Percentiles rank a stretch among this genome's conserved stretches.
Evolutionary conservation across 257 asterid genomes (phyloP).

Genomic region (Oldenlandia corymbosa): DNA sequence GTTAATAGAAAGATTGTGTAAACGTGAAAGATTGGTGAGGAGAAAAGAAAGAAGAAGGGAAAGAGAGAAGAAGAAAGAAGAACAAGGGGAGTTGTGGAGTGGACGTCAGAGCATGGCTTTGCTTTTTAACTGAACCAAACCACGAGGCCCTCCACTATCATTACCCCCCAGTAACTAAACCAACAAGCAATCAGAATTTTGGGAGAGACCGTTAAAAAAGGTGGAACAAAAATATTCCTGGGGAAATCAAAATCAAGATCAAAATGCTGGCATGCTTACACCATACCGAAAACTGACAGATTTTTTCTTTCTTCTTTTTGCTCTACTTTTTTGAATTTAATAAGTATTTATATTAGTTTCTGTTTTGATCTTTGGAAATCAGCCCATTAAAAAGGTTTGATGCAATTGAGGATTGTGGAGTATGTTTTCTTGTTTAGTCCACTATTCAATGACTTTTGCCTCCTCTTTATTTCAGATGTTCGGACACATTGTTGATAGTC

Average conservation of each 20-base stretch:
- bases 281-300: slow-evolving; percentile 1
- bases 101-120: slow-evolving; percentile 23
- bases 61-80: not conserved
- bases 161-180: slow-evolving; percentile 6
- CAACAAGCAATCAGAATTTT: slow-evolving; percentile 26
- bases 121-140: slow-evolving; percentile 42
- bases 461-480: too few relatives aligned
- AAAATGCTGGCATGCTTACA: not conserved
- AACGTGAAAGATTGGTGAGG: slow-evolving; percentile 29
- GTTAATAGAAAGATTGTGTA: not conserved
- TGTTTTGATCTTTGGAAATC: not conserved
- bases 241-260: not conserved
- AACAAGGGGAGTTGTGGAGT: slow-evolving; percentile 23
- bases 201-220: slow-evolving; percentile 41
- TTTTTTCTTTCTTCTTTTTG: not conserved
- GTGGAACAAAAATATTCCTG: slow-evolving; percentile 23
- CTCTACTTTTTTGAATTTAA: not conserved
- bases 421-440: not conserved
- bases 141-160: slow-evolving; percentile 42
- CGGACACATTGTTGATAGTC: too few relatives aligned
- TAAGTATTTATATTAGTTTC: too few relatives aligned
- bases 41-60: not conserved
- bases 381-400: not conserved
- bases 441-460: not conserved
- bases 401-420: slow-evolving; percentile 2